phyloP scores from a whole-genome alignment of 2,329 filamentous ascomycete genomes.

The Verticillium zaregamsianum region DNA sequence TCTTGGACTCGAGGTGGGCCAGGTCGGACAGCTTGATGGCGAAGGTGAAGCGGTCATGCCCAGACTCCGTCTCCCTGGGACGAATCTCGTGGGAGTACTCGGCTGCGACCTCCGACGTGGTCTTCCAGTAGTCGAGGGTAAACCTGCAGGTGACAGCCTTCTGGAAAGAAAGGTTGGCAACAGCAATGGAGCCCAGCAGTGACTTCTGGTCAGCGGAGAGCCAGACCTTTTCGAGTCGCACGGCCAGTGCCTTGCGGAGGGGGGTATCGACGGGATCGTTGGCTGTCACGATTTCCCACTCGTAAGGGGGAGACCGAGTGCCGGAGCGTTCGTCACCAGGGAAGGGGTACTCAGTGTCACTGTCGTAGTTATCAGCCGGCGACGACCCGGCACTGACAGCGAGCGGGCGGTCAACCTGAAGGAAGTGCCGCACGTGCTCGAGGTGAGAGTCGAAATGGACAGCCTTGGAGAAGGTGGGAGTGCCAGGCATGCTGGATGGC shows the following conservation, averaged over 20 bases:
- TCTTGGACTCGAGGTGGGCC: constrained; percentile 88
- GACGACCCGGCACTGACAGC: constrained; percentile 94
- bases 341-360: constrained; percentile 88
- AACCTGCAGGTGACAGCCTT: constrained; percentile 90
- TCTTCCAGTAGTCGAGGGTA: constrained; percentile 98
- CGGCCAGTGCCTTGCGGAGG: constrained; percentile 59
- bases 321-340: constrained; percentile 41
- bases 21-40: constrained; percentile 89
- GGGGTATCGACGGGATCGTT: constrained; percentile 59
- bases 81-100: constrained; percentile 76
- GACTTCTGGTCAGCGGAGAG: constrained; percentile 84
- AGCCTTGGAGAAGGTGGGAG: constrained; percentile 89
- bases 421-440: constrained; percentile 92
- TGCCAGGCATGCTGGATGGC: constrained; percentile 95
- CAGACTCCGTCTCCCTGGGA: constrained; percentile 31
- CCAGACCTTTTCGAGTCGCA: constrained; percentile 83
- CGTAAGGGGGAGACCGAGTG: constrained; percentile 50
- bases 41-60: constrained; percentile 86
- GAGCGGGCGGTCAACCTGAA: constrained; percentile 90
- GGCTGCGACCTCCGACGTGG: constrained; percentile 88
- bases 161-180: constrained; percentile 84
- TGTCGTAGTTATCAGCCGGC: constrained; percentile 82
- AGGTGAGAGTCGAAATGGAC: constrained; percentile 98
- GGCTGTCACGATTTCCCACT: constrained; percentile 82
- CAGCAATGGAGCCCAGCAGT: constrained; percentile 76